Conservation (phyloP, 495 filamentous ascomycete species). For the Talaromyces proteolyticus region DNA sequence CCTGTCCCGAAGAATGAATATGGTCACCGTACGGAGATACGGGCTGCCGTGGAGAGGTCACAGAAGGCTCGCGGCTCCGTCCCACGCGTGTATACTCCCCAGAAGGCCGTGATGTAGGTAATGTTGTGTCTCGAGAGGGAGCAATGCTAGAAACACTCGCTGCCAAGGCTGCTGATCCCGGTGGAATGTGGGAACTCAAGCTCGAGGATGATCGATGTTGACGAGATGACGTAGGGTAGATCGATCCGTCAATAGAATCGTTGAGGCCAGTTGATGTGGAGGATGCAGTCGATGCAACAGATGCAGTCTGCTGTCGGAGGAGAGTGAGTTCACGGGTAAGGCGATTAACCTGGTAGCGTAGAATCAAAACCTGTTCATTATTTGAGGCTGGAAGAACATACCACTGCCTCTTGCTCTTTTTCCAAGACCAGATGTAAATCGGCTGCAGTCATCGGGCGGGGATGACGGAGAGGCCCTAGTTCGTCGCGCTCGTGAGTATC, state of each 20-base stretch:
- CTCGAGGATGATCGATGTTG: slow-evolving; percentile 62
- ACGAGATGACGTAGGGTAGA: slow-evolving; percentile 49
- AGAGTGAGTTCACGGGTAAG: slow-evolving; percentile 78
- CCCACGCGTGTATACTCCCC: slow-evolving; percentile 17
- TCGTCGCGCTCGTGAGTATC: neutral
- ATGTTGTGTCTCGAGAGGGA: slow-evolving; percentile 34
- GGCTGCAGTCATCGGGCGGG: slow-evolving; percentile 75
- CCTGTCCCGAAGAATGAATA: slow-evolving; percentile 22
- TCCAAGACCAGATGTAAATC: slow-evolving; percentile 84
- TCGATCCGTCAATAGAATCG: slow-evolving; percentile 45
- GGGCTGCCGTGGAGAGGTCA: slow-evolving; percentile 37
- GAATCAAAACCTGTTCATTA: too few relatives aligned
- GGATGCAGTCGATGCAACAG: slow-evolving; percentile 74
- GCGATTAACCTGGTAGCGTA: slow-evolving; percentile 96
- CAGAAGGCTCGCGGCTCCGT: slow-evolving; percentile 36
- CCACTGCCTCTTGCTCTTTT: slow-evolving; percentile 92
- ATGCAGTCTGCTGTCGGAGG: slow-evolving; percentile 76
- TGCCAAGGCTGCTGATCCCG: slow-evolving; percentile 35
- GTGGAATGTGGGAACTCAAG: slow-evolving; percentile 47
- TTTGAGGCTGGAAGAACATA: slow-evolving; percentile 30
- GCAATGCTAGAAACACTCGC: slow-evolving; percentile 43
- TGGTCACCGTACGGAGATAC: slow-evolving; percentile 13
- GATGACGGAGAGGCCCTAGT: slow-evolving; percentile 66
- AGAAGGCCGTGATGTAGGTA: slow-evolving; percentile 17
- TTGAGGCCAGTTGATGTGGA: slow-evolving; percentile 61